Evolutionary conservation across 228 moss, liverwort and hornwort genomes (phyloP), one percentile per base, ranked within the genome.

Genomic region (Sphagnum magellanicum): DNA sequence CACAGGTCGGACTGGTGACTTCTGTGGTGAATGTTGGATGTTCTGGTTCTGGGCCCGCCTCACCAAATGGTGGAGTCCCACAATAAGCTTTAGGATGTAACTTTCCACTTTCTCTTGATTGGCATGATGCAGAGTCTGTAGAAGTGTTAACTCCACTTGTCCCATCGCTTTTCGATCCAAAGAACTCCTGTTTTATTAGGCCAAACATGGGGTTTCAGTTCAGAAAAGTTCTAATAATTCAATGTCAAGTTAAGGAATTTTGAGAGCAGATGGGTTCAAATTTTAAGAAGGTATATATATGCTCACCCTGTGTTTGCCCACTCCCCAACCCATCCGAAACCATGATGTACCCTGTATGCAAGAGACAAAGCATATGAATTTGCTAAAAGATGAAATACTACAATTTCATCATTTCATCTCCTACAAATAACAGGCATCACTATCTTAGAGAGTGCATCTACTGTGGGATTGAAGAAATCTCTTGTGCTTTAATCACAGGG

Each of bases 311-410:
- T 79, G 63, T 87, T 91, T 61, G 91, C 91, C 91, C 91, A 91
- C 67, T 91, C 91, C 63, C 91, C 89, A 72, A 91, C 91, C 91
- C 91, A 91, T 69, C 91, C 91, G 67, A 91, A 91, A 73, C 91
- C 91, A 70, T 91, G 91, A 78, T 91, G 91, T 61, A 87, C 91
- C 78, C 91, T 77, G 77, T 55, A 32, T 32, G 32, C 32, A 32
- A 32, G 32, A 32, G 32, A 32, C 32, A 32, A 32, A 32, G 32
- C 32, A 32, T 32, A 32, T 32, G 32, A 32, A 32, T 32, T 32
- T 32, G 32, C 32, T 32, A 32, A 32, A 32, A 32, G 32, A 32
- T 32, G 32, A 3, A 32, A 32, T 32, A 32, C 32, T 32, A 32
- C 32, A 32, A 32, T 32, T 32, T 32, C 32, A 32, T 32, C 32